Base-by-base conservation (phyloP, 371 early-diverging fungal genomes). In the Mucor saturninus region DNA sequence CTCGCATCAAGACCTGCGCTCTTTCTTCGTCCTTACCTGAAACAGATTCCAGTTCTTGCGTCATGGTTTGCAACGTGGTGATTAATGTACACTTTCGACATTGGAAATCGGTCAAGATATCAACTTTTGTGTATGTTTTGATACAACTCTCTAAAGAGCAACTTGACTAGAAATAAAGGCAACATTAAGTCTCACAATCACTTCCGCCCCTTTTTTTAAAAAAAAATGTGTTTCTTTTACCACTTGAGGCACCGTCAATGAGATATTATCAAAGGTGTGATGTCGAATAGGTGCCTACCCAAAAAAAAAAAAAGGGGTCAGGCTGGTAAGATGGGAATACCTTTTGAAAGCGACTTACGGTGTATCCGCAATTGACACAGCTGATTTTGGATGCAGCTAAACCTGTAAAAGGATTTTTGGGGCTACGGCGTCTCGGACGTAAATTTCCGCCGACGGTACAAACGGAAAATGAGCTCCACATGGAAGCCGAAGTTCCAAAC, bases 181-280 rank as follows among this genome's bases (percentile, higher is more conserved):
- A 43, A n/a, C 14, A n/a, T 5, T 43, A 5, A 43, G 13, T 43
- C 3, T 43, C 21, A 21, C 21, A 21, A 21, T 21, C 21, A n/a
- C 21, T 0, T 21, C 21, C 21, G 1, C 21, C 21, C 21, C 21
- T 43, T 43, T 43, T 43, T 43, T 10, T 30, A 38, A 54, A 9
- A 39, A 11, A 35, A 55, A 30, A 48, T 42, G 1, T 42, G 2
- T 42, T 42, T 42, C 6, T 7, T 53, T 75, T 75, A 83, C 82
- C 31, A 64, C 61, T 40, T 80, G 80, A n/a, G 94, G 94, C 42
- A 92, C 80, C 35, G 86, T 77, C 15, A 93, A 80, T 13, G 93
- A 92, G 9, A 93, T 75, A 51, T 91, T 91, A 69, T 93, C 92
- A 77, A 93, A 93, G 14, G 91, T 84, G 67, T 91, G 89, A 60